These are phyloP conservation scores for Mrakia gelida DNA, from an alignment of 768 basidiomycete species.

Conservation along the genomic window DNA sequence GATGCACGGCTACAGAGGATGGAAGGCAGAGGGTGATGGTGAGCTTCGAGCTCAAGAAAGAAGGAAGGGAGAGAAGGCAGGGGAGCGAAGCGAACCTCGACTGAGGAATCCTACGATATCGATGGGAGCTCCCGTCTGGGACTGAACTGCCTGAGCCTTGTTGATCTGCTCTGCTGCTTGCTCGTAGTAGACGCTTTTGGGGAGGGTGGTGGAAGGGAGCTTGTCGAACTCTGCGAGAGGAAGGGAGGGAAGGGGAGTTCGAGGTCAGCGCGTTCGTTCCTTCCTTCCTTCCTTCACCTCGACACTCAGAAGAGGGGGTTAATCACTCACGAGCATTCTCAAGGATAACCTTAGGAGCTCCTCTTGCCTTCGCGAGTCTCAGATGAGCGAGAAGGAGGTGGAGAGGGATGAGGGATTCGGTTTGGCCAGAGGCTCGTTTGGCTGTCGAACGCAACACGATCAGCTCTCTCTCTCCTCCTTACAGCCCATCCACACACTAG, in stretches of 20 bases:
- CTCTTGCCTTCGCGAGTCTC: slow-evolving; percentile 69
- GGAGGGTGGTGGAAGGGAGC: slow-evolving; percentile 32
- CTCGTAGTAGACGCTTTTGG: slow-evolving; percentile 38
- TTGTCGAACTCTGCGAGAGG: slow-evolving; percentile 40
- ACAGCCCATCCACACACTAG: slow-evolving; percentile 16
- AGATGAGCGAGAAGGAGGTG: slow-evolving; percentile 80
- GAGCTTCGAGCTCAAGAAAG: slow-evolving; percentile 39
- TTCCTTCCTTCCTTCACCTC: neutral
- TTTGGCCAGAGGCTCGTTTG: slow-evolving; percentile 44
- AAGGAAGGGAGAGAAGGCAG: neutral
- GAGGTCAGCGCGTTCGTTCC: neutral
- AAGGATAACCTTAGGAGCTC: slow-evolving; percentile 75
- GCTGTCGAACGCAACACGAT: slow-evolving; percentile 44
- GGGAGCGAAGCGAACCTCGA: slow-evolving; percentile 5
- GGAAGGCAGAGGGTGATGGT: slow-evolving; percentile 26
- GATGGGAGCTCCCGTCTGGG: neutral
- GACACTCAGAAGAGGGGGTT: neutral
- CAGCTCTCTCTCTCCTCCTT: slow-evolving; percentile 6
- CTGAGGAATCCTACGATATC: slow-evolving; percentile 27
- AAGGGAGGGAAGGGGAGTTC: neutral
- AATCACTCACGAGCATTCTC: slow-evolving; percentile 70
- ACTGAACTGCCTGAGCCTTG: slow-evolving; percentile 12
- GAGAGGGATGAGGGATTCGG: slow-evolving; percentile 57
- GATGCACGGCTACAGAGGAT: slow-evolving; percentile 66
- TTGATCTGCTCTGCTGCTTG: slow-evolving; percentile 12